Percentiles rank a stretch among this genome's conserved stretches.
Evolutionary conservation across 2,329 filamentous ascomycete genomes (phyloP).

Genomic region (Pseudocercospora vitis): DNA sequence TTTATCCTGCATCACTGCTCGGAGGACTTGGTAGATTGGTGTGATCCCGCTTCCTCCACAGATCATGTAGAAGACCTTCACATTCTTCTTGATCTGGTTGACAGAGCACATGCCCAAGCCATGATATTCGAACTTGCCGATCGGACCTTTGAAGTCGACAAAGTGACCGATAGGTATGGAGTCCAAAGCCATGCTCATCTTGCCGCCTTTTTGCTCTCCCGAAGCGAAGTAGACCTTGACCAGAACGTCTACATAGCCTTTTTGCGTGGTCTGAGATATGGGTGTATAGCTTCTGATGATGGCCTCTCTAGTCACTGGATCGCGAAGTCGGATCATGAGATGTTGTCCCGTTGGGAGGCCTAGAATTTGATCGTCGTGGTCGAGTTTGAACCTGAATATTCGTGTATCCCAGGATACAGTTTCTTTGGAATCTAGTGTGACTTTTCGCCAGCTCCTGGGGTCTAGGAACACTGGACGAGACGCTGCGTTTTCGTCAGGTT

Average conservation of each 20-base stretch:
- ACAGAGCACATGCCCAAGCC: conserved; percentile 65
- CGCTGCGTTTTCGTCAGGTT: conserved; percentile 43
- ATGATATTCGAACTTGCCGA: conserved; percentile 80
- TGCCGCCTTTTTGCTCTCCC: conserved; percentile 61
- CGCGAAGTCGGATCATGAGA: conserved; percentile 76
- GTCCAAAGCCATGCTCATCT: conserved; percentile 80
- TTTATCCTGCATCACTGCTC: conserved; percentile 67
- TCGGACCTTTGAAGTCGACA: conserved; percentile 84
- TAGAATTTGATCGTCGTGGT: conserved; percentile 66
- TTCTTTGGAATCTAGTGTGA: conserved; percentile 67
- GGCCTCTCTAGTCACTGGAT: conserved; percentile 67
- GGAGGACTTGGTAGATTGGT: conserved; percentile 82
- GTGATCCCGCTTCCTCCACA: conserved; percentile 88
- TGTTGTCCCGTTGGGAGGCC: conserved; percentile 85
- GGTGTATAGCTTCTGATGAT: conserved; percentile 89
- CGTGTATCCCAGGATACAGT: conserved; percentile 73
- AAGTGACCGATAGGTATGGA: conserved; percentile 67
- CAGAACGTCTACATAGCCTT: conserved; percentile 70
- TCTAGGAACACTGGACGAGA: conserved; percentile 67
- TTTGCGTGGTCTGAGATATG: conserved; percentile 62
- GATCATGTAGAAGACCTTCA: conserved; percentile 78
- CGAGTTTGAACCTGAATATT: conserved; percentile 77
- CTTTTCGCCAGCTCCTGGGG: conserved; percentile 70
- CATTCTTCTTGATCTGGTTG: conserved; percentile 54
- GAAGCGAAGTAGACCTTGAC: conserved; percentile 78